A percentile compares a stretch with the other conserved stretches of the same genome.
Conservation (phyloP, 2,329 filamentous ascomycete species). For the Neoarthrinium moseri region DNA sequence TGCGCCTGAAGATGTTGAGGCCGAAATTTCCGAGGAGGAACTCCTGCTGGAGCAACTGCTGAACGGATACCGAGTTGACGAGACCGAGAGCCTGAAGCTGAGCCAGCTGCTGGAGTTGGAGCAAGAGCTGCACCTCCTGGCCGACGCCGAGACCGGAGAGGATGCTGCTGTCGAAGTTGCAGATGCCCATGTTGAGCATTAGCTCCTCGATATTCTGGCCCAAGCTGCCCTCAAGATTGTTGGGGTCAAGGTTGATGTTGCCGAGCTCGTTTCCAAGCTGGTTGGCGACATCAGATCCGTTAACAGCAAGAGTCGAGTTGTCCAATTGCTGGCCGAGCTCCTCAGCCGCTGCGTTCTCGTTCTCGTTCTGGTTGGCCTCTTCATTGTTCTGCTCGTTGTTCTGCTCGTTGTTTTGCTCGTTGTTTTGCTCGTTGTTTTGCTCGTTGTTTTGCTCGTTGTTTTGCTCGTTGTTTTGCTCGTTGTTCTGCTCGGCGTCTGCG, state of each 20-base stretch:
- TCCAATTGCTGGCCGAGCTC: too few species aligned
- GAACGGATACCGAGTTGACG: slow-evolving; percentile 19
- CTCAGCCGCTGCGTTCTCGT: too few species aligned
- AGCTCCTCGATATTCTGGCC: slow-evolving; percentile 17
- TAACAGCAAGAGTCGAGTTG: slow-evolving; percentile 13
- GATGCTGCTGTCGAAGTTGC: slow-evolving; percentile 23
- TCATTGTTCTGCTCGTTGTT: too few species aligned
- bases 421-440: too few species aligned
- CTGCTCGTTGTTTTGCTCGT: too few species aligned
- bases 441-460: too few species aligned
- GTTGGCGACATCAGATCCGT: slow-evolving; percentile 13
- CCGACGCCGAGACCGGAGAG: slow-evolving; percentile 19
- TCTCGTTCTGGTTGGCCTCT: too few species aligned
- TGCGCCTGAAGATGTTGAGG: slow-evolving; percentile 21
- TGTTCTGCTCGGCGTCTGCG: not conserved
- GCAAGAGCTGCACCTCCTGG: slow-evolving; percentile 25
- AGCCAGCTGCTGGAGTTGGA: slow-evolving; percentile 25
- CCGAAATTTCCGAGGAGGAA: slow-evolving; percentile 21
- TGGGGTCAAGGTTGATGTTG: slow-evolving; percentile 14
- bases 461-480: too few species aligned
- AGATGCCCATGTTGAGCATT: slow-evolving; percentile 24
- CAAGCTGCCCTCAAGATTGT: slow-evolving; percentile 15
- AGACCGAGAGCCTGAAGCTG: slow-evolving; percentile 25
- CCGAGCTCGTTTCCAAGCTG: too few species aligned
- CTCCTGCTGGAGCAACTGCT: slow-evolving; percentile 23